Evolutionary conservation across 2,329 filamentous ascomycete genomes (phyloP), one percentile per base, ranked within the genome.

Genomic region (Paramyrothecium sp.): DNA sequence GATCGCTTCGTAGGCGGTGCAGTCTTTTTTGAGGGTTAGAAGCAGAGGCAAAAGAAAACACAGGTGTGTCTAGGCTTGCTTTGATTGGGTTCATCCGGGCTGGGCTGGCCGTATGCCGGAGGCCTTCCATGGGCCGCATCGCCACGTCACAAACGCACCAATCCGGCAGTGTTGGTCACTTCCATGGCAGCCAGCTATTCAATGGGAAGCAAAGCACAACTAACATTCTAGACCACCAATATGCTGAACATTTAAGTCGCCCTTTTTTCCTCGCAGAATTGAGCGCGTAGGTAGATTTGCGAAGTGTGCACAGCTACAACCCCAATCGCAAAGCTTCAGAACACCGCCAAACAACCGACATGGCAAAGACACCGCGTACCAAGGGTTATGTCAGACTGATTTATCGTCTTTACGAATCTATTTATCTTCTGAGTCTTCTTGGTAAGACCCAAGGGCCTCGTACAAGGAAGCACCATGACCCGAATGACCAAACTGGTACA

Each of bases 391-490:
- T 48, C 5, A 58, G 46, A 30, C 38, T 63, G 10, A 51, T 67
- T 2, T 55, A 63, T 2, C 57, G 65, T 1, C 53, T 68, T 11
- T 68, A 64, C 22, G 65, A 67, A 51, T 56, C 62, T 7, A 38
- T 65, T 2, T 58, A 63, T 2, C 53, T 67, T 7, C 60, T 65
- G 5, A 52, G 22, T 12, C 54, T 63, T 7, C 54, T 65, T 13
- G 58, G 56, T 17, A 56, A 38, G 46, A 55, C 34, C 3, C 50
- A 54, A 26, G 64, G 64, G 1, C 60, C 64, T 16, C 64, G 59
- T 12, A 19, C 19, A 5, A 33, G 56, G 20, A 50, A n/a, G 4
- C 20, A 22, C 10, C 22, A 57, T 46, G 26, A 38, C 16, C 50
- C 53, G 2, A 41, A 56, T 3, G 54, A 41, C 19, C 7, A 58